Evolutionary conservation across 257 asterid species (phyloP).

Genomic region (Nicotiana tabacum): DNA sequence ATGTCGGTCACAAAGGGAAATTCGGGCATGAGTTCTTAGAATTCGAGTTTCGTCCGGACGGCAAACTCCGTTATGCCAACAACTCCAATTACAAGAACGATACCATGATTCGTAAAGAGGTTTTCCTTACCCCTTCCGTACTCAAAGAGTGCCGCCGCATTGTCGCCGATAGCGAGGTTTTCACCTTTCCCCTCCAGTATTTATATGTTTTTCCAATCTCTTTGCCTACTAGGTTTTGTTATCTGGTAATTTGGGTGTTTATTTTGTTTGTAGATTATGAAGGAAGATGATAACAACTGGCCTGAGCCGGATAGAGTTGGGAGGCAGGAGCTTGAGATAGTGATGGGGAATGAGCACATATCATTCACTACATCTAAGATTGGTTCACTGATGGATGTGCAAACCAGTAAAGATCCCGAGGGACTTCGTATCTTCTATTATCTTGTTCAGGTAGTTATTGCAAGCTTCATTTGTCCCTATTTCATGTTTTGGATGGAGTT

Average conservation of each 20-base stretch:
- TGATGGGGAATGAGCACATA: too few relatives aligned
- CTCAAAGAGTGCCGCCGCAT: slow-evolving; percentile 93
- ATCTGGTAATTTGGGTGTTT: not conserved
- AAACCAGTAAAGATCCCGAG: slow-evolving; percentile 87
- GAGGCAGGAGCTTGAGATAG: not conserved
- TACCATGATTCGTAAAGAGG: slow-evolving; percentile 96
- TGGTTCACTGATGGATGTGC: slow-evolving; percentile 95
- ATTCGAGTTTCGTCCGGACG: slow-evolving; percentile 86
- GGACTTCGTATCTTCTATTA: slow-evolving; percentile 86
- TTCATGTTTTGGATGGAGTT: not conserved
- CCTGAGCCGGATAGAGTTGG: slow-evolving; percentile 95
- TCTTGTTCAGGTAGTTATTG: slow-evolving; percentile 70
- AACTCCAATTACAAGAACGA: slow-evolving; percentile 96
- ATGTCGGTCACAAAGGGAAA: slow-evolving; percentile 88
- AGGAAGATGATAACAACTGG: slow-evolving; percentile 95
- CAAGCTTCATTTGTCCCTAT: not conserved
- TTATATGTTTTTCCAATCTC: not conserved
- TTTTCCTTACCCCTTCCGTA: slow-evolving; percentile 71
- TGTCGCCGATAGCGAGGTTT: slow-evolving; percentile 70
- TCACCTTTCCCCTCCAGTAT: too few relatives aligned
- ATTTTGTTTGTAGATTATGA: slow-evolving; percentile 55
- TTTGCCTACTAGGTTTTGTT: not conserved
- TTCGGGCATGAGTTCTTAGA: slow-evolving; percentile 90
- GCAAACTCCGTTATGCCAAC: slow-evolving; percentile 90
- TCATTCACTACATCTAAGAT: slow-evolving; percentile 56